A percentile compares a stretch with the other conserved stretches of the same genome.
Evolutionary conservation across 352 stramenopile genomes (phyloP).

Genomic region (Aphanomyces invadans): DNA sequence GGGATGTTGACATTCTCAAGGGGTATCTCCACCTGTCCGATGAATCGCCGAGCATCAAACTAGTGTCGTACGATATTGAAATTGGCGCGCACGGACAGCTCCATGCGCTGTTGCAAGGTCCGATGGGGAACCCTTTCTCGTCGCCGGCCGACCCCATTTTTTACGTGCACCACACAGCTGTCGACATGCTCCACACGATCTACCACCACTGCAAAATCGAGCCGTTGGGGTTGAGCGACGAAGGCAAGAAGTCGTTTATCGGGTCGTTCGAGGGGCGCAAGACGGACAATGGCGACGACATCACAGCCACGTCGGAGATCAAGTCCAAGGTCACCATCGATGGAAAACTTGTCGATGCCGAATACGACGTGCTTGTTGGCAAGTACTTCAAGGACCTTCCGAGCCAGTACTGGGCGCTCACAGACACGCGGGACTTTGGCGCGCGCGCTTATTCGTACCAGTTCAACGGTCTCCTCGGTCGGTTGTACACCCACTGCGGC

Average conservation of each 20-base stretch:
- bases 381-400: conserved; percentile 25
- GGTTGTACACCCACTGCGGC: conserved; percentile 39
- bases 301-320: conserved; percentile 1
- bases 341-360: not conserved
- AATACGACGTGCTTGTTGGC: conserved; percentile 32
- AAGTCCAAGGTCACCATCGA: conserved; percentile 17
- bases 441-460: conserved; percentile 50
- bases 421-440: conserved; percentile 40
- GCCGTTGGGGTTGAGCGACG: not conserved
- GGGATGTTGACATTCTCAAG: not conserved
- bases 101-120: not conserved
- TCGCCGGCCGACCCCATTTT: conserved; percentile 18
- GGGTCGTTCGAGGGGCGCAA: conserved; percentile 1
- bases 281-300: not conserved
- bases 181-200: conserved; percentile 8
- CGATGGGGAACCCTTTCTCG: conserved; percentile 10
- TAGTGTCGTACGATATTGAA: conserved; percentile 1
- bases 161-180: conserved; percentile 8
- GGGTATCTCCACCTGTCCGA: not conserved
- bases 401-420: conserved; percentile 34
- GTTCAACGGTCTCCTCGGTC: conserved; percentile 35
- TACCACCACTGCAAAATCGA: conserved; percentile 6
- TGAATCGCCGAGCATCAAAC: not conserved
- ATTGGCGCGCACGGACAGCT: not conserved
- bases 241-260: not conserved